Percentiles rank a stretch among this genome's conserved stretches.
Conservation (phyloP, 345 rosid genomes). For the Corymbia maculata region DNA sequence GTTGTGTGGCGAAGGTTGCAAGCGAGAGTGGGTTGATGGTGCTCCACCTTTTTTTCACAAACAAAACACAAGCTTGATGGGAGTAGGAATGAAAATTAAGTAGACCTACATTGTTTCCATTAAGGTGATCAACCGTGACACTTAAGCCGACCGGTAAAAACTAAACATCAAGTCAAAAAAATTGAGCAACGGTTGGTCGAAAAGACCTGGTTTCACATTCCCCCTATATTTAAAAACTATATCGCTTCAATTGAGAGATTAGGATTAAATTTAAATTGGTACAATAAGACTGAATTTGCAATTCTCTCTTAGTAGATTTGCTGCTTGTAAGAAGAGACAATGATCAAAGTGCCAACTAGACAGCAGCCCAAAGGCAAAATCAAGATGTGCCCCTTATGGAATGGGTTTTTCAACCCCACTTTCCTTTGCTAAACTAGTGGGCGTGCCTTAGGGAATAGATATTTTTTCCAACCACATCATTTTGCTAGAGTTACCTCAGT, state of each 20-base stretch:
- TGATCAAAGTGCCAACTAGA: neutral
- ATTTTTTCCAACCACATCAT: neutral
- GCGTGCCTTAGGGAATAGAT: neutral
- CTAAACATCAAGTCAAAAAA: no score
- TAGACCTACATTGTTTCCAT: neutral
- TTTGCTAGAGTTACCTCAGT: neutral
- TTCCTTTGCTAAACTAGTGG: neutral
- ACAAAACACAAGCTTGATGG: neutral
- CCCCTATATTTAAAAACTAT: no score
- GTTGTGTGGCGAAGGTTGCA: neutral
- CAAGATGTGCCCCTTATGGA: no score
- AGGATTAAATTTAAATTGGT: no score
- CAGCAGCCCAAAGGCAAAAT: no score
- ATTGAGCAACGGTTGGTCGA: neutral
- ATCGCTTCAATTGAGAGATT: neutral
- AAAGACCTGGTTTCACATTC: no score
- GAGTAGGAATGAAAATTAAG: neutral
- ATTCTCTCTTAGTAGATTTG: no score
- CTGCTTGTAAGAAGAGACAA: no score
- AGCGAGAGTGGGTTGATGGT: neutral
- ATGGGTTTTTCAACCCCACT: no score
- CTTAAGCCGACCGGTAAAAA: neutral
- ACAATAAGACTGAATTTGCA: no score
- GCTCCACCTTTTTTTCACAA: neutral
- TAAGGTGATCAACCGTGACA: neutral